These are phyloP conservation scores for Phialocephala sp. DNA, from an alignment of 2,329 filamentous ascomycete genomes.

Conservation along the genomic window DNA sequence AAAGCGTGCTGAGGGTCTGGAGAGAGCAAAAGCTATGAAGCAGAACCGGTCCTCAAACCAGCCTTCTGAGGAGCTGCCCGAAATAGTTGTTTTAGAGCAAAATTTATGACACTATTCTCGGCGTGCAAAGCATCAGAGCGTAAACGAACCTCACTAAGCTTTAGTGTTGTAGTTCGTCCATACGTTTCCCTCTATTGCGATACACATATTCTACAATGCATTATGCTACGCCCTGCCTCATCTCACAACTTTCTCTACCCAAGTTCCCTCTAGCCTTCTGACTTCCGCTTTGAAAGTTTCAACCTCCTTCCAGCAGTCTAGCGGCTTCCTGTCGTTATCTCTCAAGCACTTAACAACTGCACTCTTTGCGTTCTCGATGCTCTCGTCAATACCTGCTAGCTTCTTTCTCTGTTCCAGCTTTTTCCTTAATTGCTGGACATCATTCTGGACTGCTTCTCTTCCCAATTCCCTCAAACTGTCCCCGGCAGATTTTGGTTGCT, in stretches of 20 bases:
- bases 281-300: conserved; percentile 91
- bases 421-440: conserved; percentile 62
- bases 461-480: conserved; percentile 43
- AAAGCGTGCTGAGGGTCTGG: conserved; percentile 63
- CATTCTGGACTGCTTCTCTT: conserved; percentile 60
- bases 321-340: conserved; percentile 81
- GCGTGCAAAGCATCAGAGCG: too few species aligned
- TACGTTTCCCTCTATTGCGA: conserved; percentile 24
- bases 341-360: conserved; percentile 82
- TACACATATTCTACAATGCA: conserved; percentile 33
- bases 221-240: conserved; percentile 20
- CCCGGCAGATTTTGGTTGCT: conserved; percentile 37
- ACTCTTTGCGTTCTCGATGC: conserved; percentile 75
- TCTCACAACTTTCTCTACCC: conserved; percentile 80
- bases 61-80: conserved; percentile 13
- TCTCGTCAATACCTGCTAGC: conserved; percentile 71
- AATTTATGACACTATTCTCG: conserved; percentile 11
- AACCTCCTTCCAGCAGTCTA: conserved; percentile 95
- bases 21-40: conserved; percentile 46
- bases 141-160: neutral
- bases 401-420: conserved; percentile 68
- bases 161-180: conserved; percentile 9
- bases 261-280: conserved; percentile 80
- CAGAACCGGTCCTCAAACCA: neutral
- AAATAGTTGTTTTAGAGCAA: conserved; percentile 15